Evolutionary conservation across 1,284 basidiomycete species (phyloP), one percentile per base, ranked within the genome.

Genomic region (Leccinum angustisporum): DNA sequence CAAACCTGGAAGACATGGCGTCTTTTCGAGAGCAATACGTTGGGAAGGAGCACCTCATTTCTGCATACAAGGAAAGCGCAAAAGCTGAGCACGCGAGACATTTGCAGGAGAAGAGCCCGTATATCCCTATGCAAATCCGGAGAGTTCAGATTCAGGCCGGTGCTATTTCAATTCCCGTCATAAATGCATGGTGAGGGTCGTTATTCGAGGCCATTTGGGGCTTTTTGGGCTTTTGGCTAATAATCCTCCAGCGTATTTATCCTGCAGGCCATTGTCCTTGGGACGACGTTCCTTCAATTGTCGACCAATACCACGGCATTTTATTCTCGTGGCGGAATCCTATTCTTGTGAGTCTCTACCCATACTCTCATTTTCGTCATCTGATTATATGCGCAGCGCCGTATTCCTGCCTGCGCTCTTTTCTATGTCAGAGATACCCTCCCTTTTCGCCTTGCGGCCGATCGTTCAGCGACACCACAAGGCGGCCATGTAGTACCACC

Each of bases 291-390:
- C 79, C 80, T 88, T 64, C 79, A 83, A 5, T 76, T 89, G 56
- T 79, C 86, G 0, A 78, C 86, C 16, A 74, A 79, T 5, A 92
- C 94, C 0, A 73, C 77, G 1, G 87, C 86, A 13, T 91, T 86
- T 73, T 96, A 90, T 79, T 88, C 89, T 14, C 85, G 93, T 21
- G 92, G 92, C 3, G 94, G 93, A 77, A 78, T 88, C 25, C 74
- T 90, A 8, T 90, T 88, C 78, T 90, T 89, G 86, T 87, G 62
- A 40, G 82, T 74, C 14, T 11, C 25, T 59, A 4, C 6, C 53
- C 40, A 5, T 40, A n/a, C 4, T 58, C 54, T 18, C 10, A 6
- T 52, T 4, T 2, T 55, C 1, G 38, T 58, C 11, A 14, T 52
- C 54, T 61, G 16, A 64, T 18, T 54, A 18, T n/a, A 18, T 54